phyloP scores from a whole-genome alignment of 495 filamentous ascomycete genomes.

The Talaromyces stipitatus region DNA sequence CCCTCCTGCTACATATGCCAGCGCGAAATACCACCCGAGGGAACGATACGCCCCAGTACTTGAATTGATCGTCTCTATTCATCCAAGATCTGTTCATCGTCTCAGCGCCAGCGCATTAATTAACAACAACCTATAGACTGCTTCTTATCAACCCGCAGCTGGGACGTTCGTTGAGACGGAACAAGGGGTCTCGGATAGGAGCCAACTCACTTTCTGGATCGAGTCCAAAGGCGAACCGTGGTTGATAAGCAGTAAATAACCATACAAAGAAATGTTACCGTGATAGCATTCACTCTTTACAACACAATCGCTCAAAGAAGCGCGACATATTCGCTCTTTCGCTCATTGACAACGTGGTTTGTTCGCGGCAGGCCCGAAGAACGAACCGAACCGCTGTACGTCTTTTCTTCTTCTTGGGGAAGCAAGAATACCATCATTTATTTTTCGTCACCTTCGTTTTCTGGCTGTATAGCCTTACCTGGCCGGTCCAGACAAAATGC shows the following conservation, averaged over 20 bases:
- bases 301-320: background rate
- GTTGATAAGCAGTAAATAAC: background rate
- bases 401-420: background rate
- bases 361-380: conserved; percentile 7
- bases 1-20: background rate
- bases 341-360: background rate
- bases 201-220: background rate
- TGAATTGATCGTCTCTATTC: background rate
- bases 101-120: background rate
- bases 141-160: background rate
- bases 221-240: background rate
- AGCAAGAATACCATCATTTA: background rate
- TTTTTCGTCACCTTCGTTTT: background rate
- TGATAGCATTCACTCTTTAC: background rate
- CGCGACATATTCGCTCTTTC: background rate
- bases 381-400: conserved; percentile 3
- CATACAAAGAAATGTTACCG: background rate
- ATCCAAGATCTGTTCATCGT: background rate
- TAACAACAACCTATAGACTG: background rate
- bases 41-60: background rate
- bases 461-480: conserved; percentile 12
- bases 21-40: too few relatives aligned
- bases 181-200: background rate
- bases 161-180: background rate
- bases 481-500: conserved; percentile 51